Conservation (phyloP, 805 yeast genomes). For the Maudiozyma serrabonitensis region DNA sequence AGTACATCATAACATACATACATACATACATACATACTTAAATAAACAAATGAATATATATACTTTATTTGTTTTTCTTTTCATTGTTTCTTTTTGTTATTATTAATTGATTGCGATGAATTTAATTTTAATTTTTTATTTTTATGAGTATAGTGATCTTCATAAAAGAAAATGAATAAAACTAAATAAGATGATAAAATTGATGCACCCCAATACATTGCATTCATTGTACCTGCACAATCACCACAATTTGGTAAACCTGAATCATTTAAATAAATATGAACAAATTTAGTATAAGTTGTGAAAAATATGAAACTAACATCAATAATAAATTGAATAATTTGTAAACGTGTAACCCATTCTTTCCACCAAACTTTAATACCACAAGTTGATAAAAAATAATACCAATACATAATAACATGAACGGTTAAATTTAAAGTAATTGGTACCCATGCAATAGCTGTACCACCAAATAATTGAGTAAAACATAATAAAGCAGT, state of each 20-base stretch:
- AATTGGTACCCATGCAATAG: constrained; percentile 94
- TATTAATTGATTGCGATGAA: not conserved
- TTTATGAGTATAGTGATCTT: constrained; percentile 56
- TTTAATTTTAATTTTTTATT: not conserved
- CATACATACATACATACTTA: not conserved
- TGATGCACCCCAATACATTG: constrained; percentile 65
- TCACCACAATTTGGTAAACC: constrained; percentile 50
- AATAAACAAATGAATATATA: not conserved
- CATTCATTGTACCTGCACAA: constrained; percentile 65
- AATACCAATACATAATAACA: constrained; percentile 96
- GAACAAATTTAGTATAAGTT: constrained; percentile 49
- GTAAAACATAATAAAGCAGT: constrained; percentile 91
- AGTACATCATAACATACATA: not conserved
- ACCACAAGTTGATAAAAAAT: constrained; percentile 84
- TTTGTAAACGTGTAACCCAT: constrained; percentile 96
- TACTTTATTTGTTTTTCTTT: not conserved
- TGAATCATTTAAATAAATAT: constrained; percentile 8
- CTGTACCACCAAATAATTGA: constrained; percentile 79
- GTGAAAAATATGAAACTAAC: constrained; percentile 86
- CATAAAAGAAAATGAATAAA: constrained; percentile 67
- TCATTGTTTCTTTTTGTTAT: not conserved
- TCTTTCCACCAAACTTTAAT: constrained; percentile 98
- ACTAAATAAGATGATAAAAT: constrained; percentile 70
- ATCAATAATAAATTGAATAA: constrained; percentile 84
- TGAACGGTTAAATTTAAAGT: constrained; percentile 83